Evolutionary conservation across 176 grass and related monocot genomes (phyloP).

Genomic region (Triticum timopheevii): DNA sequence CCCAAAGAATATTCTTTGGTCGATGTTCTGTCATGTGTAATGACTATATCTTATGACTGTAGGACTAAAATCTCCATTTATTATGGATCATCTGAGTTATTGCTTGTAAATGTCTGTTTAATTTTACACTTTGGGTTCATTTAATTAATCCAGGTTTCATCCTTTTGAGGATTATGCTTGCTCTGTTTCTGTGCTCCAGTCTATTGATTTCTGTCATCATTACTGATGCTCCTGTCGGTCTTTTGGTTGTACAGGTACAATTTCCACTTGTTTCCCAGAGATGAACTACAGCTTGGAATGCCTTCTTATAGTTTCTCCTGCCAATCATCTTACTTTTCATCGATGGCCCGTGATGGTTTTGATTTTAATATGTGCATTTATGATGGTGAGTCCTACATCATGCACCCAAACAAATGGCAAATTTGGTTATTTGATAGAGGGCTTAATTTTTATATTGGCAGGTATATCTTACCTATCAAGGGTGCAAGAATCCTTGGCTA

Average conservation of each 20-base stretch:
- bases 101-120: constrained; percentile 14
- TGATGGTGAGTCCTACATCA: constrained; percentile 56
- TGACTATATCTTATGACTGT: background rate
- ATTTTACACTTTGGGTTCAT: background rate
- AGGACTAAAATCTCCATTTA: background rate
- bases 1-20: background rate
- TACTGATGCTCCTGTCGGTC: constrained; percentile 17
- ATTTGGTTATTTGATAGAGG: constrained; percentile 16
- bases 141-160: background rate
- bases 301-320: constrained; percentile 95
- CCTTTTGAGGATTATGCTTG: background rate
- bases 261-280: constrained; percentile 94
- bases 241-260: constrained; percentile 71
- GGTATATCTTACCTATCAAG: constrained; percentile 96
- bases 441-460: constrained; percentile 36
- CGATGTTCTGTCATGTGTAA: constrained; percentile 7
- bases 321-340: constrained; percentile 78
- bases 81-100: background rate
- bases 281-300: constrained; percentile 68
- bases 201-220: background rate
- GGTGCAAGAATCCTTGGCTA: constrained; percentile 85
- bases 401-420: background rate
- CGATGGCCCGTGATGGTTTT: constrained; percentile 86
- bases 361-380: constrained; percentile 98
- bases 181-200: background rate